Evolutionary conservation across 805 yeast species (phyloP).

Genomic region (Sugiyamaella smithiae): DNA sequence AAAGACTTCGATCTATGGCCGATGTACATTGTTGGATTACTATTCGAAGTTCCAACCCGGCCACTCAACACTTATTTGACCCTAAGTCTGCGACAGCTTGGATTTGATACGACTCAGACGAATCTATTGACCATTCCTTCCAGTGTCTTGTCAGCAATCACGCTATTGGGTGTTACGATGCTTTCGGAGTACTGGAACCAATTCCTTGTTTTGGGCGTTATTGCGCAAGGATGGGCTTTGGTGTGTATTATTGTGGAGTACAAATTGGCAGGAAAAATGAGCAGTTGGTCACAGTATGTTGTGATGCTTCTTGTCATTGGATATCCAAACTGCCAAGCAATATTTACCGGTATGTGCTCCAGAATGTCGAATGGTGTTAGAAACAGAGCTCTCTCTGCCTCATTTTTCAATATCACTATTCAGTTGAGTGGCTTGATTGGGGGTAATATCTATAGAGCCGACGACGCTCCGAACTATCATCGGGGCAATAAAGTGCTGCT

Average conservation of each 20-base stretch:
- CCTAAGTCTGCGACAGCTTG: conserved; percentile 46
- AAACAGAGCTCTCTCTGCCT: conserved; percentile 60
- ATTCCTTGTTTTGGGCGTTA: conserved; percentile 27
- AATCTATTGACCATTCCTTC: conserved; percentile 46
- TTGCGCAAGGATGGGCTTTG: conserved; percentile 36
- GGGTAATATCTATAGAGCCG: conserved; percentile 53
- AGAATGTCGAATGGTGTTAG: conserved; percentile 59
- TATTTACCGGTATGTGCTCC: conserved; percentile 48
- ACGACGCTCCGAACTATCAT: conserved; percentile 58
- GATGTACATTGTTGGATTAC: conserved; percentile 46
- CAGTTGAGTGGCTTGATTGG: conserved; percentile 56
- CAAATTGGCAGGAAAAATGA: conserved; percentile 1
- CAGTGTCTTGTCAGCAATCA: conserved; percentile 19
- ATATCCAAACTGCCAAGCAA: conserved; percentile 2
- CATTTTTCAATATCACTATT: conserved; percentile 59
- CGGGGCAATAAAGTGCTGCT: conserved; percentile 47
- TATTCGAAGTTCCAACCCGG: conserved; percentile 39
- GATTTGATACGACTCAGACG: conserved; percentile 51
- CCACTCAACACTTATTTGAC: conserved; percentile 46
- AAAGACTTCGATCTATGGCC: conserved; percentile 56
- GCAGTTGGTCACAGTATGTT: conserved; percentile 1
- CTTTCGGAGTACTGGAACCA: conserved; percentile 24
- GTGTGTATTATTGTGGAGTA: conserved; percentile 1
- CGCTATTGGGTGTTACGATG: conserved; percentile 27
- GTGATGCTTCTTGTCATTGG: conserved; percentile 2